A percentile compares a stretch with the other conserved stretches of the same genome.
phyloP scores from a whole-genome alignment of 495 filamentous ascomycete genomes.

The Penicillium alfredii region DNA sequence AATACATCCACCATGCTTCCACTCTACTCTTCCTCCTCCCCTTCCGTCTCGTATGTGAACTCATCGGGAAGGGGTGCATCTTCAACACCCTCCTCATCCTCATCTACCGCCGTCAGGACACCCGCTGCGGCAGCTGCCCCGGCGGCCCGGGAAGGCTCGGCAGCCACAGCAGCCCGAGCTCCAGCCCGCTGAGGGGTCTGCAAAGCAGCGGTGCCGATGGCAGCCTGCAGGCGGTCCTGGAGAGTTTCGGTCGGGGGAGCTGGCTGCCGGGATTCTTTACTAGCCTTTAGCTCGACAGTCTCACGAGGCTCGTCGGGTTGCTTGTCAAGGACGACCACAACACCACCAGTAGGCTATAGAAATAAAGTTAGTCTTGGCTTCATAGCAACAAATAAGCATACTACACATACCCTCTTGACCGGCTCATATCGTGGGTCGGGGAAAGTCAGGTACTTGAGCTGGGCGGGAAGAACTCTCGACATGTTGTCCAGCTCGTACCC shows the following conservation, averaged over 20 bases:
- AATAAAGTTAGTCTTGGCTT: slow-evolving; percentile 37
- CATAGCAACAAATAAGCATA: slow-evolving; percentile 3
- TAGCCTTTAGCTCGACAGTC: slow-evolving; percentile 79
- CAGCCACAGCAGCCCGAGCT: slow-evolving; percentile 20
- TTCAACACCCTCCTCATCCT: slow-evolving; percentile 75
- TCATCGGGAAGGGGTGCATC: slow-evolving; percentile 74
- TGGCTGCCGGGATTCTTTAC: slow-evolving; percentile 68
- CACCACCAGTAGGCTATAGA: slow-evolving; percentile 80
- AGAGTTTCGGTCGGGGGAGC: slow-evolving; percentile 40
- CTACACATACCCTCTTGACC: slow-evolving; percentile 76
- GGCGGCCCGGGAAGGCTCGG: slow-evolving; percentile 21
- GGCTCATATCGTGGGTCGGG: slow-evolving; percentile 80
- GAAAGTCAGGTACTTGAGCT: slow-evolving; percentile 94
- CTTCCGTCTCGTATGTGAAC: slow-evolving; percentile 82
- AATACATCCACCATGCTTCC: slow-evolving; percentile 48
- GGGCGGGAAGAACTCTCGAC: slow-evolving; percentile 85
- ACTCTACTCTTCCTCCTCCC: slow-evolving; percentile 49
- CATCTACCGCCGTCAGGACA: slow-evolving; percentile 75
- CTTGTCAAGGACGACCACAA: slow-evolving; percentile 84
- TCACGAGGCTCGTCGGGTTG: slow-evolving; percentile 70
- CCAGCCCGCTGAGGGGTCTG: slow-evolving; percentile 38
- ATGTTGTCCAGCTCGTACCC: slow-evolving; percentile 96
- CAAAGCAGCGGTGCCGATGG: slow-evolving; percentile 30
- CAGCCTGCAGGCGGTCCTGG: slow-evolving; percentile 40
- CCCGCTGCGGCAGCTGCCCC: slow-evolving; percentile 73